Evolutionary conservation across 768 basidiomycete species (phyloP), one percentile per base, ranked within the genome.

Genomic region (Omphalotus guepiniiformis): DNA sequence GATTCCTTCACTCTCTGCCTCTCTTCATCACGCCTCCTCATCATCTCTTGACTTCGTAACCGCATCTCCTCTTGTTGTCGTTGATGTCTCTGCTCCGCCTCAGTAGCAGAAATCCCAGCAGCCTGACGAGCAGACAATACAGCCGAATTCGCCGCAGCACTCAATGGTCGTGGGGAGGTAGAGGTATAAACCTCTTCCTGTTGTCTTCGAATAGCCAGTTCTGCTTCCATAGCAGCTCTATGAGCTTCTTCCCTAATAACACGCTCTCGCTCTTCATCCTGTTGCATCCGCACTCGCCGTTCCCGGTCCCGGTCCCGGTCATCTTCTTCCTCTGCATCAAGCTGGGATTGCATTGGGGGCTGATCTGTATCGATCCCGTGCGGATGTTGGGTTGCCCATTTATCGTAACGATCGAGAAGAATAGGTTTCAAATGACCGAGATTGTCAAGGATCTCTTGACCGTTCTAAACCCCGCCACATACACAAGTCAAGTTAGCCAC

Each of bases 401-500:
- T 67, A 42, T 85, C 83, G 53, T 79, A 81, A 13, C 82, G 75
- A 35, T 79, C 75, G 36, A 85, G 75, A 6, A 91, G 73, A 3
- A 67, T 56, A 7, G 78, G 76, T 50, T 88, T 89, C 44, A 92
- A 70, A 21, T 78, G 72, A 39, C 79, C 70, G 26, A 92, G 76
- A 53, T 72, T 73, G 50, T 79, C 74, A 37, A 91, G 74, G 42
- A 90, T 85, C 47, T 86, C 77, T 58, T 87, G 80, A 15, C 87
- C 87, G 46, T 88, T 85, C 85, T 88, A 57, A 47, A 46, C 26
- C 27, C 54, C 42, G 57, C 54, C 35, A 55, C 50, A 48, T 16
- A 42, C 40, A 42, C 19, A 38, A 40, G 15, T 13, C 37, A 40
- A 25, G 42, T 23, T 36, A 15, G 35, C 43, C 15, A 30, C 21